A percentile compares a stretch with the other conserved stretches of the same genome.
phyloP scores from a whole-genome alignment of 768 basidiomycete genomes.

The Dictyophora rubrovolvata region DNA sequence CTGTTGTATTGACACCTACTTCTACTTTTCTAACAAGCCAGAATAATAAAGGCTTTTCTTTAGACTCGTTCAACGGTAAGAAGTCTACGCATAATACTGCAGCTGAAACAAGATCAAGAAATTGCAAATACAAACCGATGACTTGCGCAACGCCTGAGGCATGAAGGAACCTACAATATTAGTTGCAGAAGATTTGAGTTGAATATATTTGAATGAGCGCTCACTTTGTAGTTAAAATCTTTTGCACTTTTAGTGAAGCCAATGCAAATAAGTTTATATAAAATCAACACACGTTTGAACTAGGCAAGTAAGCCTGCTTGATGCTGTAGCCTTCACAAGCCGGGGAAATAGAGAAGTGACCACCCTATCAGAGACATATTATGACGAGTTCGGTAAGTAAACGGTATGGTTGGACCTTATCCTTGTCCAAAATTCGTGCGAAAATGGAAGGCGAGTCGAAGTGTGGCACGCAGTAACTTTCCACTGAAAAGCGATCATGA shows the following conservation, averaged over 20 bases:
- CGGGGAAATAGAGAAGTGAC: conserved; percentile 85
- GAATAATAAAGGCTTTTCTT: conserved; percentile 56
- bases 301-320: conserved; percentile 77
- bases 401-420: conserved; percentile 36
- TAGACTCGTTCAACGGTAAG: conserved; percentile 52
- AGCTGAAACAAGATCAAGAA: neutral
- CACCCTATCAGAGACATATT: conserved; percentile 39
- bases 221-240: conserved; percentile 19
- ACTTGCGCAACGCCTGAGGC: conserved; percentile 68
- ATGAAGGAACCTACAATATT: neutral
- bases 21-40: conserved; percentile 84
- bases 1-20: conserved; percentile 22
- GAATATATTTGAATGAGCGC: conserved; percentile 71
- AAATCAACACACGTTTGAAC: conserved; percentile 51
- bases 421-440: conserved; percentile 78
- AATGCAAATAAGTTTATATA: neutral
- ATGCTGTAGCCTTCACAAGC: conserved; percentile 48
- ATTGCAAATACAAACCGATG: conserved; percentile 44
- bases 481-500: conserved; percentile 39
- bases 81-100: conserved; percentile 42
- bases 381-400: neutral
- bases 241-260: neutral
- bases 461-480: conserved; percentile 86
- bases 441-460: conserved; percentile 93
- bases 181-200: neutral